Percentiles rank a stretch among this genome's conserved stretches.
Evolutionary conservation across 495 filamentous ascomycete species (phyloP).

Genomic region (Penicillium canariense): DNA sequence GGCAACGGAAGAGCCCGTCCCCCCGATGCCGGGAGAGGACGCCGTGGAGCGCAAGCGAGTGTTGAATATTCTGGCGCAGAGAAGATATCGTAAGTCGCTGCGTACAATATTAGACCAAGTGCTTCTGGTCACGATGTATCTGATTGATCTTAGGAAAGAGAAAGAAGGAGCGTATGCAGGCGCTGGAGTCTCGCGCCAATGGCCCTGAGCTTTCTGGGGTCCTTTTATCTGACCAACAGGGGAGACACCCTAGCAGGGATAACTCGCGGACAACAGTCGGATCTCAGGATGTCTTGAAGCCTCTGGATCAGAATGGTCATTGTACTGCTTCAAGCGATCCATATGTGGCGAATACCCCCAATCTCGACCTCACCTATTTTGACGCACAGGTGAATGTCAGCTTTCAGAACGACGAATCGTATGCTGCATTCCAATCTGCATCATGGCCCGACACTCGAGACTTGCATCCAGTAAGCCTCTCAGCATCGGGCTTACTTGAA

Average conservation of each 20-base stretch:
- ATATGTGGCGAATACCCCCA: background rate
- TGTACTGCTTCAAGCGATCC: background rate
- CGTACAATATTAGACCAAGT: background rate
- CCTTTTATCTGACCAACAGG: background rate
- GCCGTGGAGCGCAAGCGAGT: slow-evolving; percentile 46
- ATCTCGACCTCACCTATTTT: background rate
- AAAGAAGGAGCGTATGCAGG: slow-evolving; percentile 11
- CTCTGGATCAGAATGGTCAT: background rate
- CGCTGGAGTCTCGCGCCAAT: slow-evolving; percentile 2
- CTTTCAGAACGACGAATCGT: background rate
- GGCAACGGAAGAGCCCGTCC: slow-evolving; percentile 11
- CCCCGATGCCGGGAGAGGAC: slow-evolving; percentile 35
- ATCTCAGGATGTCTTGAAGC: background rate
- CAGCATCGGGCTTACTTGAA: background rate
- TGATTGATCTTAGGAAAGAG: slow-evolving; percentile 5
- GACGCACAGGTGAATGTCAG: background rate
- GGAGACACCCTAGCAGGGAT: background rate
- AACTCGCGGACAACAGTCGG: background rate
- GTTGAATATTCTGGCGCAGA: slow-evolving; percentile 49
- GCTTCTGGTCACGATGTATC: background rate
- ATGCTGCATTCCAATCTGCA: background rate
- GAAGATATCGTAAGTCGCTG: slow-evolving; percentile 43
- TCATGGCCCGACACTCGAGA: background rate
- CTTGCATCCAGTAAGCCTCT: background rate
- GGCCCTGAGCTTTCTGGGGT: background rate